Percentiles rank a stretch among this genome's conserved stretches.
Evolutionary conservation across 2,329 filamentous ascomycete species (phyloP).

Genomic region (Alternaria incomplexa): DNA sequence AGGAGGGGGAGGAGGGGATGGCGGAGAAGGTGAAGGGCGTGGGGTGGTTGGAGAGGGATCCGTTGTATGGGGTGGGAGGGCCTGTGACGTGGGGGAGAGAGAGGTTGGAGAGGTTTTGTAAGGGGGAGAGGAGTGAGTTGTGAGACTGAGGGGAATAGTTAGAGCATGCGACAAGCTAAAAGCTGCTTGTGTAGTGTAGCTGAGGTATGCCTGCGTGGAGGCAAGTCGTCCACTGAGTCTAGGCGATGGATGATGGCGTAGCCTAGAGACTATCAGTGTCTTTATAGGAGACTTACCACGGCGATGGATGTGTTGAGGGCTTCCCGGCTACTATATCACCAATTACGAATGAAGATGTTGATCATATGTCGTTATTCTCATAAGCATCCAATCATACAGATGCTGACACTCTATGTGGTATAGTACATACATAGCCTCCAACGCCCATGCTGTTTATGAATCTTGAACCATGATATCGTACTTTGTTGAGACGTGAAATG

Average conservation of each 20-base stretch:
- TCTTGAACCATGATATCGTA: slow-evolving; percentile 11
- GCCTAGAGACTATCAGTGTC: too few species aligned
- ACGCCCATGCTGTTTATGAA: slow-evolving; percentile 3
- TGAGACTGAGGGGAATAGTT: background rate
- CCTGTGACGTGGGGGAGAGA: slow-evolving; percentile 31
- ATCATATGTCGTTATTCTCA: background rate
- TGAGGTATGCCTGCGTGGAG: too few species aligned
- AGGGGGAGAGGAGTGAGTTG: slow-evolving; percentile 2
- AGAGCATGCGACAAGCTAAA: too few species aligned
- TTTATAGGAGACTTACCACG: too few species aligned
- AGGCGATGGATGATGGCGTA: too few species aligned
- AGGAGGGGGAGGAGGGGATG: slow-evolving; percentile 61
- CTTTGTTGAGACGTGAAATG: background rate
- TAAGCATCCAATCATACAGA: slow-evolving; percentile 9
- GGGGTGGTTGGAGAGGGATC: slow-evolving; percentile 66
- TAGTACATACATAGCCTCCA: slow-evolving; percentile 9
- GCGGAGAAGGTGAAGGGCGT: slow-evolving; percentile 57
- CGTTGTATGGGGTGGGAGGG: slow-evolving; percentile 51
- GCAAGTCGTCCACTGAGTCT: too few species aligned
- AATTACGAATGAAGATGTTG: background rate
- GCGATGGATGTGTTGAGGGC: too few species aligned
- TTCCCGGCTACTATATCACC: background rate
- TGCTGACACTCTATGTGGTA: slow-evolving; percentile 3
- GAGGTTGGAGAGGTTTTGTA: slow-evolving; percentile 15
- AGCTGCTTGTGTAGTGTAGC: too few species aligned